These are phyloP conservation scores for Puccinia triticina DNA, from an alignment of 1,284 basidiomycete species.

Conservation along the genomic window DNA sequence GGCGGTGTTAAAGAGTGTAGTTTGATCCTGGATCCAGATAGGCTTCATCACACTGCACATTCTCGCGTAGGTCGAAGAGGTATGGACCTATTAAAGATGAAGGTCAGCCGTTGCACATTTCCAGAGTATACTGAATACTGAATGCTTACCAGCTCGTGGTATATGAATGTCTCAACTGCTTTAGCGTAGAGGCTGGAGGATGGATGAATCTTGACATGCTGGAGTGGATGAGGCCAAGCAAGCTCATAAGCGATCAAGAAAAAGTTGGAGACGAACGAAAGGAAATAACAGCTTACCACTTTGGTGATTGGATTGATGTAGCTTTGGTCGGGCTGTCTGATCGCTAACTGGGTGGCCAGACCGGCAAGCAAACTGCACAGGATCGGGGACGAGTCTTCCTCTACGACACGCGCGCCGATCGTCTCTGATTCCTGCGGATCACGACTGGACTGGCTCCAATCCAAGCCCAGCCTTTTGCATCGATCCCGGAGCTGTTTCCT, in stretches of 20 bases:
- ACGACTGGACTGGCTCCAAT: constrained; percentile 53
- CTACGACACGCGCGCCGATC: constrained; percentile 3
- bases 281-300: background rate
- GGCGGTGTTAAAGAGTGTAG: constrained; percentile 8
- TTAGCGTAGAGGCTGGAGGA: constrained; percentile 76
- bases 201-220: constrained; percentile 86
- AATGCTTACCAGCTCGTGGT: constrained; percentile 77
- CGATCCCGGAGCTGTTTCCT: constrained; percentile 57
- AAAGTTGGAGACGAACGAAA: constrained; percentile 15
- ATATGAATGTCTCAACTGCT: constrained; percentile 80
- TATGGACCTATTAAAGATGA: constrained; percentile 31
- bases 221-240: constrained; percentile 3
- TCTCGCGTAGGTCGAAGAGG: constrained; percentile 43
- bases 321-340: constrained; percentile 76
- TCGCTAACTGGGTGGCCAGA: constrained; percentile 77
- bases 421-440: background rate
- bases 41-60: constrained; percentile 49
- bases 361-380: constrained; percentile 67
- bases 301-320: constrained; percentile 68
- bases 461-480: constrained; percentile 54
- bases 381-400: constrained; percentile 57
- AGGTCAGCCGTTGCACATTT: background rate
- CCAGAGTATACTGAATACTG: background rate
- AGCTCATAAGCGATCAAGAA: constrained; percentile 36
- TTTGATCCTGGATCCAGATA: constrained; percentile 41